phyloP scores from a whole-genome alignment of 768 basidiomycete species.

The Lentinula sp. region DNA sequence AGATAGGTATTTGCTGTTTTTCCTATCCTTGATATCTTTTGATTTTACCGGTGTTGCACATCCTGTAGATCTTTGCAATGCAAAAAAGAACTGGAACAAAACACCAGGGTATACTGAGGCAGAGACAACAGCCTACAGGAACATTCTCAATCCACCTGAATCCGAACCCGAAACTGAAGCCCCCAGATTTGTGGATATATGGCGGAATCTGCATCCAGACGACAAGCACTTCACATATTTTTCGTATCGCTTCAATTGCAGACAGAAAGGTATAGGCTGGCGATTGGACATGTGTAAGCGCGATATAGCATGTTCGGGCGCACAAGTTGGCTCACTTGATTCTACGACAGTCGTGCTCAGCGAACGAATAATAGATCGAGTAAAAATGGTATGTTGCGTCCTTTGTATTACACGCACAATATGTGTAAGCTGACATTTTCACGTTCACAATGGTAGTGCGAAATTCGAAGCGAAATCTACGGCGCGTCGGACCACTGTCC shows the following conservation, averaged over 20 bases:
- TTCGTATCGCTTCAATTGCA: constrained; percentile 76
- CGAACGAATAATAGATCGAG: constrained; percentile 55
- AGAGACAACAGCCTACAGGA: constrained; percentile 71
- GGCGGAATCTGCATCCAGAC: constrained; percentile 66
- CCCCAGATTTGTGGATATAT: constrained; percentile 67
- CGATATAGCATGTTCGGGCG: no score
- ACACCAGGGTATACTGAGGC: constrained; percentile 78
- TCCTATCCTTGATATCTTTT: neutral
- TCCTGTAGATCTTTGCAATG: constrained; percentile 58
- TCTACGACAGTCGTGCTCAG: constrained; percentile 60
- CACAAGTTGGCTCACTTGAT: neutral
- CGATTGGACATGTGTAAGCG: constrained; percentile 75
- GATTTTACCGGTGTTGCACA: neutral
- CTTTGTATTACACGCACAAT: neutral
- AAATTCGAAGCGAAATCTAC: constrained; percentile 80
- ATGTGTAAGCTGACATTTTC: neutral
- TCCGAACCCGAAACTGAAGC: constrained; percentile 18
- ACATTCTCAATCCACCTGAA: constrained; percentile 52
- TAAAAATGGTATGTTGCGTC: constrained; percentile 44
- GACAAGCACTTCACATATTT: constrained; percentile 81
- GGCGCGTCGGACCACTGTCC: constrained; percentile 88
- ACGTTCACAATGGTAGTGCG: constrained; percentile 40
- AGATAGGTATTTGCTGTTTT: constrained; percentile 38
- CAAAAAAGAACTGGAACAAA: constrained; percentile 82
- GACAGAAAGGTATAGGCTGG: constrained; percentile 81